Conservation (phyloP, 2,329 filamentous ascomycete genomes). For the Aplosporella prunicola region DNA sequence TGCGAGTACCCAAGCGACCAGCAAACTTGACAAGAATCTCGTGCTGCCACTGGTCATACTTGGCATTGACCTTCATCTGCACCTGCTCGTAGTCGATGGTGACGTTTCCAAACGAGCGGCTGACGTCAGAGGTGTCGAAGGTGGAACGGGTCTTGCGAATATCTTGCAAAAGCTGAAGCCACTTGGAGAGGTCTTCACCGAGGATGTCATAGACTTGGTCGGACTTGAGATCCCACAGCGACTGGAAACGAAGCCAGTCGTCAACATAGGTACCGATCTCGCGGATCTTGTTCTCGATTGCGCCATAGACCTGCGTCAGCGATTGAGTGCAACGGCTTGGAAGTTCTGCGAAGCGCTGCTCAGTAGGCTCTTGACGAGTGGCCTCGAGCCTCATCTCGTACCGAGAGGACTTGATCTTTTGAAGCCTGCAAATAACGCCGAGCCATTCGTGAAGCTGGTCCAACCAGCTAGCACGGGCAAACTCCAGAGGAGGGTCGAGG, state of each 20-base stretch:
- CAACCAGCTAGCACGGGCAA: constrained; percentile 87
- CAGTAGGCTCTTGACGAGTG: constrained; percentile 44
- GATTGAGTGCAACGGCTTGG: constrained; percentile 73
- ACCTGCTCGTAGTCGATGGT: constrained; percentile 98
- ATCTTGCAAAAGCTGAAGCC: constrained; percentile 93
- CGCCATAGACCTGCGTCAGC: constrained; percentile 69
- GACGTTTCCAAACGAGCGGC: constrained; percentile 84
- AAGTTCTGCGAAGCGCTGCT: constrained; percentile 73
- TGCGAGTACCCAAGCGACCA: constrained; percentile 73
- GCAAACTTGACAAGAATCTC: constrained; percentile 94
- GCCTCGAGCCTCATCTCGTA: constrained; percentile 79
- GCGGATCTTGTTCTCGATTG: constrained; percentile 72
- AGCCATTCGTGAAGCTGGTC: constrained; percentile 89
- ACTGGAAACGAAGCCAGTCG: constrained; percentile 98
- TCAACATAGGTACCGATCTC: constrained; percentile 82
- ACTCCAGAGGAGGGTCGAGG: constrained; percentile 85
- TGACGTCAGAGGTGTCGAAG: constrained; percentile 94
- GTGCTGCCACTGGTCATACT: constrained; percentile 99
- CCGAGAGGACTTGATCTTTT: constrained; percentile 87
- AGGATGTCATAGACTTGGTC: constrained; percentile 90
- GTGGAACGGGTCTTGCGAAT: constrained; percentile 92
- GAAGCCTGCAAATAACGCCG: constrained; percentile 80
- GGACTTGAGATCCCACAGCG: constrained; percentile 92
- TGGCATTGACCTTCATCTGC: constrained; percentile 95
- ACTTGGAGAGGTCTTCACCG: constrained; percentile 81